Base-by-base conservation (phyloP, 2,329 filamentous ascomycete species). In the Proliferodiscus dingleyae region DNA sequence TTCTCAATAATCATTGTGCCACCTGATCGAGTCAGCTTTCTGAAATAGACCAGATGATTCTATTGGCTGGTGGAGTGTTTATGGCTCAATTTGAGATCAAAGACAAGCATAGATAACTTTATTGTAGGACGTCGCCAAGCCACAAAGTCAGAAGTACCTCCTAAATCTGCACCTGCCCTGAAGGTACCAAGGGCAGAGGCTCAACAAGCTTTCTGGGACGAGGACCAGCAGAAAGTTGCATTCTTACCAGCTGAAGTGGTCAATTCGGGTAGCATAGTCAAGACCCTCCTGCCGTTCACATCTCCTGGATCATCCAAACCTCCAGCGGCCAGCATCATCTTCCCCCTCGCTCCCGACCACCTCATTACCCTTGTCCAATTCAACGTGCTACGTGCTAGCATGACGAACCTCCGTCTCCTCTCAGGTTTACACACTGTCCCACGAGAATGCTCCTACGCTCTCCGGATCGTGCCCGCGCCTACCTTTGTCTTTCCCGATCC, bases 321-420 rank as follows among this genome's bases (percentile, higher is more conserved):
- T 3, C 15, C 29, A n/a, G 37, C 8, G 2, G 15, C 2, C 21
- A 52, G 45, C 9, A 48, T 64, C 40, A 29, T 64, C 40, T 68
- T 70, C 51, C 67, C 67, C 22, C 66, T 70, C 38, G 63, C 51
- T 33, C 51, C 65, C 40, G 67, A 70, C 53, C 66, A 69, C 46
- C 64, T 70, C 22, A 68, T 70, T 50, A 66, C 61, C 13, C 65
- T 70, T 37, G 56, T 69, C 26, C 67, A 69, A 52, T 68, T 54
- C 53, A 70, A 70, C 51, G 61, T 59, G 52, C 59, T 69, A 36
- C 66, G 67, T 37, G 67, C 61, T 34, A 34, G 61, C 24, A 52
- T 58, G 33, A 55, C 57, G 45, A 70, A 70, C 57, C 63, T 62
- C 41, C 24, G 11, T 9, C 54, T 52, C 40, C 49, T 68, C 7